Conservation (phyloP, 2,329 filamentous ascomycete species). For the Lachnellula willkommii region DNA sequence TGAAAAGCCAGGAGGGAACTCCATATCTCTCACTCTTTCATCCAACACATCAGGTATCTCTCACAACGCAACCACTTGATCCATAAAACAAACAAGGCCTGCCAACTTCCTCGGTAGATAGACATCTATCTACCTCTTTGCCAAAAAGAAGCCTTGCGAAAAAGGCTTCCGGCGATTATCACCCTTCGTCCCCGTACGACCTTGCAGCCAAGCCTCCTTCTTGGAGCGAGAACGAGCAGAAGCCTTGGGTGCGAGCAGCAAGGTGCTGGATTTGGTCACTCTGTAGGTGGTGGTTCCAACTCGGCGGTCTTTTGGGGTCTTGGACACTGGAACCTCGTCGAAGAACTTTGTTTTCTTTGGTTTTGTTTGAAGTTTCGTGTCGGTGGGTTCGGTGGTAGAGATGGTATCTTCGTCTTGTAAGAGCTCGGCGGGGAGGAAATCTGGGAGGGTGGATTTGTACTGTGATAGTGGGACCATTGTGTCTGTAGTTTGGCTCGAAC, state of each 20-base stretch:
- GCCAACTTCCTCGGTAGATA: not conserved
- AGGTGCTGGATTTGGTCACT: slow-evolving; percentile 18
- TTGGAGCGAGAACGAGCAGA: slow-evolving; percentile 17
- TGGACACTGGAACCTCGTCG: slow-evolving; percentile 17
- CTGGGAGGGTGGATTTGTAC: slow-evolving; percentile 18
- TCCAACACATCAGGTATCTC: not conserved
- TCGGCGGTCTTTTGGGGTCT: slow-evolving; percentile 25
- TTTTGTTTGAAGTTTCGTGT: not conserved
- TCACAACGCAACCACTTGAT: not conserved
- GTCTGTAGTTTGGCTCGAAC: not conserved
- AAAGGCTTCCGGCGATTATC: slow-evolving; percentile 21
- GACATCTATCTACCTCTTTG: slow-evolving; percentile 10
- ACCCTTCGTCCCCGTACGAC: slow-evolving; percentile 16
- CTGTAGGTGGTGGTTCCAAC: slow-evolving; percentile 29
- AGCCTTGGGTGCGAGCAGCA: slow-evolving; percentile 27
- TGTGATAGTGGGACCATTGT: not conserved
- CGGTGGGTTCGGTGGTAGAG: not conserved
- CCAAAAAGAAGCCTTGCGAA: slow-evolving; percentile 22
- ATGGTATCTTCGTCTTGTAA: slow-evolving; percentile 23
- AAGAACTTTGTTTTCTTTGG: slow-evolving; percentile 27
- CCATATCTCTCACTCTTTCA: too few species aligned
- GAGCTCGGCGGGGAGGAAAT: slow-evolving; percentile 27
- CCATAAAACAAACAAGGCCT: not conserved
- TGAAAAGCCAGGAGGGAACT: too few species aligned
- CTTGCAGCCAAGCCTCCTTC: slow-evolving; percentile 30